Base-by-base conservation (phyloP, 768 basidiomycete species). In the Lactarius indigo region DNA sequence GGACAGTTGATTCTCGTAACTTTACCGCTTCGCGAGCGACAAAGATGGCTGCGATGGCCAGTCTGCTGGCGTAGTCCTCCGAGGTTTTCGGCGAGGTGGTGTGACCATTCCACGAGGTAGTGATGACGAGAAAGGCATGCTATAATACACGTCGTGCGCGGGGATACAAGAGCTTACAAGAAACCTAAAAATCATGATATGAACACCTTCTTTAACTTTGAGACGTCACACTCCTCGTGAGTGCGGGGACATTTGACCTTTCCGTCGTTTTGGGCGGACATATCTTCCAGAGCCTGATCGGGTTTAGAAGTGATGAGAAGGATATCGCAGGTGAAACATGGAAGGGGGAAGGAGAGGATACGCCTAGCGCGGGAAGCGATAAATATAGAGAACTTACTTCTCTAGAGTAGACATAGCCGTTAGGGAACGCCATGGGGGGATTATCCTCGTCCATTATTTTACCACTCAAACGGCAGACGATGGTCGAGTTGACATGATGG, bases 391-490 rank as follows among this genome's bases (percentile, higher is more conserved):
- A 26, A 50, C 87, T 65, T 72, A 92, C 96, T 83, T 95, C 92
- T 76, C 85, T 81, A n/a, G 94, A 96, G 76, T 98, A 98, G 44
- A 98, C 96, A 72, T 89, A 83, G 20, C 96, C 96, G 69, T 92
- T 87, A 2, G 94, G 91, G 71, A 97, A 92, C 15, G 87, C 90
- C 88, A 97, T 85, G 0, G 96, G 94, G 82, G 90, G 88, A 72
- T 96, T 96, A 74, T 94, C 88, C 70, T 88, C 95, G 72, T 97
- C 91, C 90, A 98, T 96, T 64, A 98, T 95, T 75, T 89, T 88
- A 30, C 96, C 95, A 69, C 85, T 94, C 73, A 98, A 83, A 61
- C 87, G 79, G 74, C 97, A 98, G 18, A 98, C 96, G 63, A 99
- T 92, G 0, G 93, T 96, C 26, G 94, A 96, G 74, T 96, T 98